These are phyloP conservation scores for Colletotrichum lupini DNA, from an alignment of 2,329 filamentous ascomycete genomes.

Conservation along the genomic window DNA sequence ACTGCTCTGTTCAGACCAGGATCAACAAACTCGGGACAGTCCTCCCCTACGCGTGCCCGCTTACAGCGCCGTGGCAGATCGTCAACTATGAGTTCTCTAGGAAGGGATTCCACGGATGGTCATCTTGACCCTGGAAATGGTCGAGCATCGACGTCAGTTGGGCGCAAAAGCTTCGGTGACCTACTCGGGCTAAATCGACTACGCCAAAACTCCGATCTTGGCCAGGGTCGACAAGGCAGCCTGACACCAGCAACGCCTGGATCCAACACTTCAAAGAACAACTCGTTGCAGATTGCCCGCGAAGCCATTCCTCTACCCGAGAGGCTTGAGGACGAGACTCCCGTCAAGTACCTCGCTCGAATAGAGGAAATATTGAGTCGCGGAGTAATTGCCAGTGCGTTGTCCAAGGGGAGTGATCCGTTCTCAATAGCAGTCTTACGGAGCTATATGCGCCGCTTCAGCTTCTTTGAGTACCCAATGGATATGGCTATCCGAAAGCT, in stretches of 20 bases:
- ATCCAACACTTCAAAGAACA: slow-evolving; percentile 79
- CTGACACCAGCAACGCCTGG: slow-evolving; percentile 76
- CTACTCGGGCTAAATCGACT: slow-evolving; percentile 83
- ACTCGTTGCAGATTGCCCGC: slow-evolving; percentile 81
- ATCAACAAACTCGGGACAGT: slow-evolving; percentile 69
- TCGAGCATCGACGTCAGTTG: slow-evolving; percentile 89
- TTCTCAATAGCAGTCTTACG: slow-evolving; percentile 87
- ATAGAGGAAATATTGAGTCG: slow-evolving; percentile 84
- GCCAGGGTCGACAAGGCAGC: slow-evolving; percentile 74
- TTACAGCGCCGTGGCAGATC: slow-evolving; percentile 79
- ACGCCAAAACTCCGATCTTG: slow-evolving; percentile 82
- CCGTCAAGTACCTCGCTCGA: slow-evolving; percentile 86
- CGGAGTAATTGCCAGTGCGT: slow-evolving; percentile 83
- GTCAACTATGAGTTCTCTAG: slow-evolving; percentile 88
- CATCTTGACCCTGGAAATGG: slow-evolving; percentile 73
- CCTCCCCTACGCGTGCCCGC: slow-evolving; percentile 72
- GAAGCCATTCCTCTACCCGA: slow-evolving; percentile 80
- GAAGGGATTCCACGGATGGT: slow-evolving; percentile 77
- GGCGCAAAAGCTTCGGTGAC: slow-evolving; percentile 92
- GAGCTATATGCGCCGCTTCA: slow-evolving; percentile 95
- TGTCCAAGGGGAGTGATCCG: slow-evolving; percentile 87
- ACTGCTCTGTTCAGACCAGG: slow-evolving; percentile 61
- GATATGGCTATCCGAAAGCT: slow-evolving; percentile 98
- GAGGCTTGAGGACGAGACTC: slow-evolving; percentile 86
- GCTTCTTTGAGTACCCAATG: slow-evolving; percentile 96